These are phyloP conservation scores for Fusarium lyarnte DNA, from an alignment of 2,329 filamentous ascomycete species.

Conservation along the genomic window DNA sequence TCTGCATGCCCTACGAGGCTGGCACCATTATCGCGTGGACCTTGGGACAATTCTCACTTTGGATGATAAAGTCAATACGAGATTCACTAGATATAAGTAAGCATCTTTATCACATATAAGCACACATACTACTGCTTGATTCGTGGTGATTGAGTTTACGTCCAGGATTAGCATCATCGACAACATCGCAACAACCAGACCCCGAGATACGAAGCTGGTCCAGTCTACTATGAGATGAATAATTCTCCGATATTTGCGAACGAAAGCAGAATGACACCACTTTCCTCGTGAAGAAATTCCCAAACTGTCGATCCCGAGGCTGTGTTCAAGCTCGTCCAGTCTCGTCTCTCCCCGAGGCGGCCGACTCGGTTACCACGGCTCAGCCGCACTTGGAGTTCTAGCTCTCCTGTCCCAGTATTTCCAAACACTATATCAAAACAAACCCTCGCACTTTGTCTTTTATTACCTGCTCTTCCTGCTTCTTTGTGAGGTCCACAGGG, in stretches of 20 bases:
- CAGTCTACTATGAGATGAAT: too few species aligned
- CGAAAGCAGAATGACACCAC: background rate
- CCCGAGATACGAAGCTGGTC: too few species aligned
- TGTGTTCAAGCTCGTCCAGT: background rate
- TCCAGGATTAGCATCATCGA: too few species aligned
- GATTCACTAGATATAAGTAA: too few species aligned
- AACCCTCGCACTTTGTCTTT: background rate
- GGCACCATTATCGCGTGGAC: background rate
- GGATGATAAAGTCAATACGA: accelerated
- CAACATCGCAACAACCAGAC: too few species aligned
- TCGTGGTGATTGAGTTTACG: too few species aligned
- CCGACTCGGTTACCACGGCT: background rate
- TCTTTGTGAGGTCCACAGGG: background rate
- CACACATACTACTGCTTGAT: too few species aligned
- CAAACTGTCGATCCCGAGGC: background rate
- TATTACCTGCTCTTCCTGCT: background rate
- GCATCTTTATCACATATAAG: too few species aligned
- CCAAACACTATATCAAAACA: background rate
- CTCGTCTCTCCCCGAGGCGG: background rate
- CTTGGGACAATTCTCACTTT: accelerated
- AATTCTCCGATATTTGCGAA: too few species aligned
- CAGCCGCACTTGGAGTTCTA: background rate
- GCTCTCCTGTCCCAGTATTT: too few species aligned
- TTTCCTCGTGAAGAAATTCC: accelerated
- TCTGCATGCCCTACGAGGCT: background rate